Percentiles rank a stretch among this genome's conserved stretches.
Conservation (phyloP, 352 stramenopile species). For the Phytophthora quininea region DNA sequence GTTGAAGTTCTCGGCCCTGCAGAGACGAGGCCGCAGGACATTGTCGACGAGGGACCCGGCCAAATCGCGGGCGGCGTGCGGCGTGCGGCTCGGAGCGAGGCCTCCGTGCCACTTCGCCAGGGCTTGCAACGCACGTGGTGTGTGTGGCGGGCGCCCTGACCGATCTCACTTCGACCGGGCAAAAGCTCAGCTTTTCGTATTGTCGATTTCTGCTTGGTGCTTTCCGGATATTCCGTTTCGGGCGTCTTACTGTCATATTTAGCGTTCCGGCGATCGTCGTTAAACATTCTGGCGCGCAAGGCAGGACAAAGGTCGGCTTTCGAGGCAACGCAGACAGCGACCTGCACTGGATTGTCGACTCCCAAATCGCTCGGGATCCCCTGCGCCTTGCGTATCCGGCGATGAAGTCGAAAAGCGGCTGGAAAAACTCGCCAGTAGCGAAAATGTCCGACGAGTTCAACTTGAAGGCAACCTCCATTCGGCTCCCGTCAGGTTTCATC, state of each 20-base stretch:
- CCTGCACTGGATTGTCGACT: no score
- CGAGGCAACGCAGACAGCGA: no score
- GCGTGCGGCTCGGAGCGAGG: background rate
- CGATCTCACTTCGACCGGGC: background rate
- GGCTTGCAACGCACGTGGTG: background rate
- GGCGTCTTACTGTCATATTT: background rate
- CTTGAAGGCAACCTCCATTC: no score
- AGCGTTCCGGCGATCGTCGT: background rate
- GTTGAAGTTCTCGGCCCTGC: background rate
- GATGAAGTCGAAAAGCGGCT: no score
- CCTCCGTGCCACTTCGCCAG: background rate
- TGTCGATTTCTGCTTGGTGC: background rate
- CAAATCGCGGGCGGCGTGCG: background rate
- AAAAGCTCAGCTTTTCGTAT: background rate
- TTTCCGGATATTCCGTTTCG: background rate
- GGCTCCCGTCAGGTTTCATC: no score
- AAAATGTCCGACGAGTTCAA: no score
- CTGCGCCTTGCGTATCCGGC: no score
- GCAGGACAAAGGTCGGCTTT: no score
- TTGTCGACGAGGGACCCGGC: background rate
- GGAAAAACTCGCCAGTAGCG: no score
- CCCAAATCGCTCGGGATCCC: no score
- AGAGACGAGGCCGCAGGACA: background rate
- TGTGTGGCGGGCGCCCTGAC: no score
- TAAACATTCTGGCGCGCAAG: background rate